Conservation (phyloP, 2,329 filamentous ascomycete genomes). For the Xylariaceae sp. region DNA sequence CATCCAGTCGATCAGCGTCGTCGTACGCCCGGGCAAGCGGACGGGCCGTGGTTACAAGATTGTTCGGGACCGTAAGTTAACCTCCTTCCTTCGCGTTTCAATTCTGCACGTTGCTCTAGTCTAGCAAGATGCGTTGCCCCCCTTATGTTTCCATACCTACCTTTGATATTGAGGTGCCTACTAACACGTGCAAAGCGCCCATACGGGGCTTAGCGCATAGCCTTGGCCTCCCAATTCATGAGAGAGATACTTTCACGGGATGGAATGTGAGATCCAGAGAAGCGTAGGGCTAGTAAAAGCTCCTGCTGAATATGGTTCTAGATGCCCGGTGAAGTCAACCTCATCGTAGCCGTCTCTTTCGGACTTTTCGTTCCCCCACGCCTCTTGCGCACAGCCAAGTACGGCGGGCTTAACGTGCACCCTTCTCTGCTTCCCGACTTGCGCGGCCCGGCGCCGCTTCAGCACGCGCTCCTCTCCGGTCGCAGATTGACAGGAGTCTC, state of each 20-base stretch:
- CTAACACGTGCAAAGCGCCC: slow-evolving; percentile 63
- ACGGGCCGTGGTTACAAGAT: slow-evolving; percentile 76
- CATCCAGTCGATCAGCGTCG: slow-evolving; percentile 82
- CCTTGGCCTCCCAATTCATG: slow-evolving; percentile 72
- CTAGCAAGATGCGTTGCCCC: too few relatives aligned
- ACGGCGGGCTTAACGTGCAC: slow-evolving; percentile 92
- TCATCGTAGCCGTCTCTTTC: slow-evolving; percentile 93
- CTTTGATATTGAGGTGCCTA: neutral
- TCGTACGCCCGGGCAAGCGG: slow-evolving; percentile 81
- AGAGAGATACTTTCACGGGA: slow-evolving; percentile 80
- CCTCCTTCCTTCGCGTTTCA: neutral
- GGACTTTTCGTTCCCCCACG: slow-evolving; percentile 84
- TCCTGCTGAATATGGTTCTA: slow-evolving; percentile 37
- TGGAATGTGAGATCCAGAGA: slow-evolving; percentile 69
- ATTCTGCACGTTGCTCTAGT: neutral
- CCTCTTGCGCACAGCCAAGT: slow-evolving; percentile 72
- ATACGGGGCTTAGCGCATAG: slow-evolving; percentile 70
- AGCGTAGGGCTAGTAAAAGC: neutral
- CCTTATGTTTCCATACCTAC: too few relatives aligned
- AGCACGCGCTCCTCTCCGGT: slow-evolving; percentile 76
- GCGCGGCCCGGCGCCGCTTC: slow-evolving; percentile 84
- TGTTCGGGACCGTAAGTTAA: slow-evolving; percentile 65
- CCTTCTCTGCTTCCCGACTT: slow-evolving; percentile 89
- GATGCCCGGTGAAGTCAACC: slow-evolving; percentile 69
- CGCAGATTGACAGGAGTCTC: slow-evolving; percentile 73